Percentiles rank a stretch among this genome's conserved stretches.
phyloP scores from a whole-genome alignment of 306 rosid genomes.

The Begonia fuchsioides region DNA sequence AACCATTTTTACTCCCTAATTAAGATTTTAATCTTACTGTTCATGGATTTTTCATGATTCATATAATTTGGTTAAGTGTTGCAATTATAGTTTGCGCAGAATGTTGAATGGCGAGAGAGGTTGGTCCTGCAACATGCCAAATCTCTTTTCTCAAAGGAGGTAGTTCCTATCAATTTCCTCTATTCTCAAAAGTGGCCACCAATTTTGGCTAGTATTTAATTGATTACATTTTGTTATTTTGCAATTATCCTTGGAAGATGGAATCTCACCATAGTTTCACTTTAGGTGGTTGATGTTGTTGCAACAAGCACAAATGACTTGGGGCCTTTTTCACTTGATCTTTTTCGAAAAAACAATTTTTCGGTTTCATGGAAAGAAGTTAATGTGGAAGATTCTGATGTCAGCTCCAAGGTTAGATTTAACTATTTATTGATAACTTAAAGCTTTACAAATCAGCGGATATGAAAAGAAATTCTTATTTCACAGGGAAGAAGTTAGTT shows the following conservation, averaged over 20 bases:
- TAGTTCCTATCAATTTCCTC: slow-evolving; percentile 15
- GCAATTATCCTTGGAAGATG: slow-evolving; percentile 11
- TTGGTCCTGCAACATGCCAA: slow-evolving; percentile 47
- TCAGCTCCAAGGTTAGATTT: slow-evolving; percentile 40
- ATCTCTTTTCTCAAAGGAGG: slow-evolving; percentile 72
- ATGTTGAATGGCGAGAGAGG: slow-evolving; percentile 57
- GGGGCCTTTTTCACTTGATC: slow-evolving; percentile 79
- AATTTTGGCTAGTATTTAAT: neutral
- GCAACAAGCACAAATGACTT: slow-evolving; percentile 53
- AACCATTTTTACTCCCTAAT: too few relatives aligned
- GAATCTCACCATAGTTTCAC: slow-evolving; percentile 18
- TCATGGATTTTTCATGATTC: too few relatives aligned
- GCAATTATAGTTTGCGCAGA: slow-evolving; percentile 17
- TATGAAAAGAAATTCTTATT: too few relatives aligned
- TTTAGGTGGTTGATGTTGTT: slow-evolving; percentile 74
- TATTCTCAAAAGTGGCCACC: too few relatives aligned
- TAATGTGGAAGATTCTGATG: slow-evolving; percentile 28
- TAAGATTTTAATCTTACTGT: too few relatives aligned
- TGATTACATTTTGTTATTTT: neutral
- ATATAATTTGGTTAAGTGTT: too few relatives aligned
- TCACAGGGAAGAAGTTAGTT: too few relatives aligned
- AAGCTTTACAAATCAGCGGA: too few relatives aligned
- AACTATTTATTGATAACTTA: neutral
- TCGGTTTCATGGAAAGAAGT: slow-evolving; percentile 64
- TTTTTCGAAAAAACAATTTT: slow-evolving; percentile 53